Conservation (phyloP, 2,329 filamentous ascomycete species). For the Pestalotiopsis sp. region DNA sequence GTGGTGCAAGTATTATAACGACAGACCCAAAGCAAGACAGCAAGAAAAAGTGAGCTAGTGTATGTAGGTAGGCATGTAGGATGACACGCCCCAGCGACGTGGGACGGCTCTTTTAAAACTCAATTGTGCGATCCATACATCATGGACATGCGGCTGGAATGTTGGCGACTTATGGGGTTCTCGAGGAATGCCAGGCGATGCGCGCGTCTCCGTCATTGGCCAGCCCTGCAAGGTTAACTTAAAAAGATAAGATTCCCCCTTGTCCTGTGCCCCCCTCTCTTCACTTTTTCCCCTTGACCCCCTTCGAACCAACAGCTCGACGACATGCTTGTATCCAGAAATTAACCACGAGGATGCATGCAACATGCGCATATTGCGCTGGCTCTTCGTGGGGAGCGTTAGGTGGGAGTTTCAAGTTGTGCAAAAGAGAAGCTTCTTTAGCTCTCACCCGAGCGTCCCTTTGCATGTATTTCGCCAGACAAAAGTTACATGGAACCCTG, state of each 20-base stretch:
- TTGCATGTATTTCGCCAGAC: background rate
- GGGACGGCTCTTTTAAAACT: background rate
- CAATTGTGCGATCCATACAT: background rate
- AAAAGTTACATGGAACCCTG: background rate
- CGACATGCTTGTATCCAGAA: background rate
- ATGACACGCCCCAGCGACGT: background rate
- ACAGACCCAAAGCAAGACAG: background rate
- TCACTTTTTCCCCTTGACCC: too few relatives aligned
- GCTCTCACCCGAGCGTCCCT: background rate
- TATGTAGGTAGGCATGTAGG: background rate
- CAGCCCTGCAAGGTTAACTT: background rate
- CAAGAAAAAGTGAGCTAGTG: background rate
- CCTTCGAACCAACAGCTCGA: background rate
- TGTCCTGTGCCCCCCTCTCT: too few relatives aligned
- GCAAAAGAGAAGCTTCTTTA: background rate
- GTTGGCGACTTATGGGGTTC: background rate
- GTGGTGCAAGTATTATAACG: background rate
- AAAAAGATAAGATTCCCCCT: background rate
- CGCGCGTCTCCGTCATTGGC: background rate
- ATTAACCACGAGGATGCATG: background rate
- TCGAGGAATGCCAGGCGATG: background rate
- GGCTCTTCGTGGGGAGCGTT: background rate
- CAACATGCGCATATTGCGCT: background rate
- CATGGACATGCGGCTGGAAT: background rate
- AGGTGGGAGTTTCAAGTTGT: background rate